phyloP scores from a whole-genome alignment of 1,284 basidiomycete species.

The Austroboletus sp. region DNA sequence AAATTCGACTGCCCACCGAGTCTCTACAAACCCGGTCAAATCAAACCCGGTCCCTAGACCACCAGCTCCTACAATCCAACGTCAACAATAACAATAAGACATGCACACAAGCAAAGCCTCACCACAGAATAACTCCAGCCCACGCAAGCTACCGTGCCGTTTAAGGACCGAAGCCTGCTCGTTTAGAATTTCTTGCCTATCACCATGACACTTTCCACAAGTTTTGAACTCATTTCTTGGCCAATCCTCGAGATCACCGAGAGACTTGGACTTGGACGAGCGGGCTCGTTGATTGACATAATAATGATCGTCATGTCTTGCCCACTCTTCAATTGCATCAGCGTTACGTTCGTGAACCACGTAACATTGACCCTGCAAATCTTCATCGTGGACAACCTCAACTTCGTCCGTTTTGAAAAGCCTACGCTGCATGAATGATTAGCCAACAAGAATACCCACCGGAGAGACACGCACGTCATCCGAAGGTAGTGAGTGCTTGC shows the following conservation, averaged over 20 bases:
- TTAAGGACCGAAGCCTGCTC: slow-evolving; percentile 30
- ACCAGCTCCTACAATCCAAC: slow-evolving; percentile 48
- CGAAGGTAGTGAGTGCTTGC: slow-evolving; percentile 10
- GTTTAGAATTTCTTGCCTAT: slow-evolving; percentile 27
- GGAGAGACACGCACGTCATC: slow-evolving; percentile 31
- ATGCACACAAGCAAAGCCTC: slow-evolving; percentile 8
- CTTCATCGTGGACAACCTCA: slow-evolving; percentile 28
- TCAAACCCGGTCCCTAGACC: slow-evolving; percentile 62
- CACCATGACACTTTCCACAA: slow-evolving; percentile 38
- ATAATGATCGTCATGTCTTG: slow-evolving; percentile 47
- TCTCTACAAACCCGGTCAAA: slow-evolving; percentile 51
- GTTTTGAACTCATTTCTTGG: slow-evolving; percentile 23
- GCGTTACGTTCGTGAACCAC: slow-evolving; percentile 30
- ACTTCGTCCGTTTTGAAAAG: slow-evolving; percentile 37
- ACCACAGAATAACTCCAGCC: slow-evolving; percentile 63
- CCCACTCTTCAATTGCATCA: slow-evolving; percentile 42
- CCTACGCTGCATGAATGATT: slow-evolving; percentile 35
- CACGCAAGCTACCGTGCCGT: slow-evolving; percentile 41
- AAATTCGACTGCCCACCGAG: slow-evolving; percentile 61
- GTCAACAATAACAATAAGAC: slow-evolving; percentile 7
- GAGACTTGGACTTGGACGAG: slow-evolving; percentile 12
- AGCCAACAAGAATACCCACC: not conserved
- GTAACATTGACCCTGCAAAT: slow-evolving; percentile 46
- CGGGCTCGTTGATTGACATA: slow-evolving; percentile 39
- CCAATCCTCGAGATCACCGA: slow-evolving; percentile 31